phyloP scores from a whole-genome alignment of 306 rosid genomes.

The Malus sieversii region DNA sequence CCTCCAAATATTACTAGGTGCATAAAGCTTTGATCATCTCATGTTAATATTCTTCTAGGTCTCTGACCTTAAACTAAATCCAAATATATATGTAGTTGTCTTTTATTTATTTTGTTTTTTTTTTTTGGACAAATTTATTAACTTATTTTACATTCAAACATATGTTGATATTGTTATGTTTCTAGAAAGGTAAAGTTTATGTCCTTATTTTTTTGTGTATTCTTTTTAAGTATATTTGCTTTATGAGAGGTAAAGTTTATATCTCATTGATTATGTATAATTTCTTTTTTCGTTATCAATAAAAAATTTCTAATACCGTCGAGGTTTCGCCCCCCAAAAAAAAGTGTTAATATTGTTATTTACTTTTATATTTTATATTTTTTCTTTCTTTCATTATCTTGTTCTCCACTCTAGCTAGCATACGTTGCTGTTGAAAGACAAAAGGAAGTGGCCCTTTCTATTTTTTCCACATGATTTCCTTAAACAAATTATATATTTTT shows the following conservation, averaged over 20 bases:
- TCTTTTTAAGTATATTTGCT: too few species aligned
- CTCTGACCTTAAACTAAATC: neutral
- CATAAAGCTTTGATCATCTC: neutral
- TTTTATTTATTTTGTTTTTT: neutral
- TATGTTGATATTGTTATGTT: neutral
- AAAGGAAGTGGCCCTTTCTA: neutral
- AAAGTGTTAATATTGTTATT: neutral
- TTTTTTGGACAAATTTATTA: neutral
- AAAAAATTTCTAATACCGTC: too few species aligned
- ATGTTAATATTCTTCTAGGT: neutral
- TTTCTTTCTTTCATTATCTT: neutral
- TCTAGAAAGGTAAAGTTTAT: too few species aligned
- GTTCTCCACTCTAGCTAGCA: neutral
- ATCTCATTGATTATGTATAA: too few species aligned
- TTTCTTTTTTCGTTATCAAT: too few species aligned
- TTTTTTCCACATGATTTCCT: neutral
- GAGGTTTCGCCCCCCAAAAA: fast-evolving
- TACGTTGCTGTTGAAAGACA: neutral
- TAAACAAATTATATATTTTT: neutral
- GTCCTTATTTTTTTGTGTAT: too few species aligned
- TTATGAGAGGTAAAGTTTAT: too few species aligned
- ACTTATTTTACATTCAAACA: neutral
- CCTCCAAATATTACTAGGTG: neutral
- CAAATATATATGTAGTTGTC: neutral
- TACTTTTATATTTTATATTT: neutral